These are phyloP conservation scores for Allium fistulosum DNA, from an alignment of 106 monocot species.

Conservation along the genomic window DNA sequence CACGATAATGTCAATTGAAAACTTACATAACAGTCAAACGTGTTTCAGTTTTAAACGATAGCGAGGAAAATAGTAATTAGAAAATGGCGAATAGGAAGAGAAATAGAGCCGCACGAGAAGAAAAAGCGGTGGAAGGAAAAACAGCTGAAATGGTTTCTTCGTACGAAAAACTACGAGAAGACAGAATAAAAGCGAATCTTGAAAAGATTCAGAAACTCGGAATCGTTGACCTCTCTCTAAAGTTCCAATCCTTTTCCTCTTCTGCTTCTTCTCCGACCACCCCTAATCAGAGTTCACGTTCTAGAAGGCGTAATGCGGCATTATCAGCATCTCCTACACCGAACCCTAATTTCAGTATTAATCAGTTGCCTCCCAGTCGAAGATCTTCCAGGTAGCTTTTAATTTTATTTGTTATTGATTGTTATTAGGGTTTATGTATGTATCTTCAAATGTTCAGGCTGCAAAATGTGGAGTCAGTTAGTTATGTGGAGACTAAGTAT, in stretches of 20 bases:
- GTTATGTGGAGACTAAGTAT: conserved; percentile 33
- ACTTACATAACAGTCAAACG: too few species aligned
- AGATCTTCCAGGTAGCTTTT: conserved; percentile 7
- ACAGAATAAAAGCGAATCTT: conserved; percentile 73
- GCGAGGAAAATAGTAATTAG: too few species aligned
- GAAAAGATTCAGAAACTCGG: conserved; percentile 80
- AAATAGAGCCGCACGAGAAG: not conserved
- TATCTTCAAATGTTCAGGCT: conserved; percentile 29
- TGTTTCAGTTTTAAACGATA: too few species aligned
- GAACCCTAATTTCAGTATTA: not conserved
- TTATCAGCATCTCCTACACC: not conserved
- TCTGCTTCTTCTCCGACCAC: not conserved
- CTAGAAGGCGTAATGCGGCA: not conserved
- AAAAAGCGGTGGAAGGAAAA: not conserved
- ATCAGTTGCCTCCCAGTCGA: conserved; percentile 4
- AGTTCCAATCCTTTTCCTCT: not conserved
- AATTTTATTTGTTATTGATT: not conserved
- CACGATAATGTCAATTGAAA: too few species aligned
- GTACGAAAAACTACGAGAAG: conserved; percentile 54
- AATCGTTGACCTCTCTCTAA: conserved; percentile 38
- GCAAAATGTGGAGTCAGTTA: conserved; percentile 45
- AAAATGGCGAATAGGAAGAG: not conserved
- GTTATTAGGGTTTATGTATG: not conserved
- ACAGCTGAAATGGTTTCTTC: not conserved
- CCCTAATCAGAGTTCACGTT: not conserved